Evolutionary conservation across 1,284 basidiomycete species (phyloP).

Genomic region (Xerocomus amazonicus): DNA sequence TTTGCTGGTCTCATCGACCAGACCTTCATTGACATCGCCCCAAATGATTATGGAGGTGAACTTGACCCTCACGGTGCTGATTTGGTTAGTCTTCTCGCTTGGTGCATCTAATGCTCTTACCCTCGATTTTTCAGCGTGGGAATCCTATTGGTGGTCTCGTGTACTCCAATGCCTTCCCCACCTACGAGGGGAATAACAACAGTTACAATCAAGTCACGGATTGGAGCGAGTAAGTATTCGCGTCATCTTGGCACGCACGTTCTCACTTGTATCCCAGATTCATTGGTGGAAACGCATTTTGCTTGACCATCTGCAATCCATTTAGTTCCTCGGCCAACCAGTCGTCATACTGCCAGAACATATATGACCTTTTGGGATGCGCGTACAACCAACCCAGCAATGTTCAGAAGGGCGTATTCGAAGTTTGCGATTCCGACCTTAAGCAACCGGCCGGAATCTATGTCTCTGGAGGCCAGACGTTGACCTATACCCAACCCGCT

Average conservation of each 20-base stretch:
- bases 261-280: slow-evolving; percentile 40
- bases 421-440: slow-evolving; percentile 60
- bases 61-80: slow-evolving; percentile 67
- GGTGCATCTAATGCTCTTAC: background rate
- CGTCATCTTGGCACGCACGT: background rate
- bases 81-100: slow-evolving; percentile 30
- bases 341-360: slow-evolving; percentile 55
- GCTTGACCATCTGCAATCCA: slow-evolving; percentile 59
- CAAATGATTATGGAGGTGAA: slow-evolving; percentile 64
- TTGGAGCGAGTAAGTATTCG: slow-evolving; percentile 48
- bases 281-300: slow-evolving; percentile 54
- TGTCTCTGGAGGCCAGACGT: slow-evolving; percentile 16
- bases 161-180: slow-evolving; percentile 54
- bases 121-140: slow-evolving; percentile 40
- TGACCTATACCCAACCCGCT: slow-evolving; percentile 25
- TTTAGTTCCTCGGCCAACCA: slow-evolving; percentile 38
- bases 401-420: slow-evolving; percentile 53
- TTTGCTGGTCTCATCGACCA: slow-evolving; percentile 65
- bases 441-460: slow-evolving; percentile 31
- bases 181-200: slow-evolving; percentile 34
- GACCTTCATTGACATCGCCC: slow-evolving; percentile 48
- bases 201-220: slow-evolving; percentile 47
- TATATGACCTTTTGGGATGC: slow-evolving; percentile 66
- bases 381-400: slow-evolving; percentile 63
- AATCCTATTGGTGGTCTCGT: slow-evolving; percentile 63